A percentile compares a stretch with the other conserved stretches of the same genome.
Conservation (phyloP, 1,284 basidiomycete species). For the Cystobasidium pallidum region DNA sequence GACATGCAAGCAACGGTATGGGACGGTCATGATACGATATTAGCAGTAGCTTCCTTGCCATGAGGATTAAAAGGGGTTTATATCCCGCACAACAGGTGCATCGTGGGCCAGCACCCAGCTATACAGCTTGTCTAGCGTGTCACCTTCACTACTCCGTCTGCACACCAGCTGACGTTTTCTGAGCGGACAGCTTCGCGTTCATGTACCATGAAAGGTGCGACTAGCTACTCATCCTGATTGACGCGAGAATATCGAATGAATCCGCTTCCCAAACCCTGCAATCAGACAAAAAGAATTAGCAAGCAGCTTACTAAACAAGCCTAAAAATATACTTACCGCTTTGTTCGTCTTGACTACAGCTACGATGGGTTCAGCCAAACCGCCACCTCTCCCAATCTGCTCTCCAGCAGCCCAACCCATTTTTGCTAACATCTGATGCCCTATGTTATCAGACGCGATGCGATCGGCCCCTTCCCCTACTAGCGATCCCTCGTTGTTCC, state of each 20-base stretch:
- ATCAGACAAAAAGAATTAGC: neutral
- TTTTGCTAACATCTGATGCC: conserved; percentile 71
- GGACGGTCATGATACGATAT: too few relatives aligned
- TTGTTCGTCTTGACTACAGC: conserved; percentile 44
- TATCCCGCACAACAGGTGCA: too few relatives aligned
- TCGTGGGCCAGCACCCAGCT: too few relatives aligned
- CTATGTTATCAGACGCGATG: conserved; percentile 69
- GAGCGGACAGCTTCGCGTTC: too few relatives aligned
- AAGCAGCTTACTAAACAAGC: neutral
- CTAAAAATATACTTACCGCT: conserved; percentile 25
- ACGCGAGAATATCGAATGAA: conserved; percentile 38
- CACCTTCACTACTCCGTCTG: too few relatives aligned
- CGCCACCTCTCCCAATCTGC: conserved; percentile 42
- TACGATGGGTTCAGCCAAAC: conserved; percentile 32
- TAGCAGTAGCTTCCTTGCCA: too few relatives aligned
- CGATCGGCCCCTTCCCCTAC: conserved; percentile 75
- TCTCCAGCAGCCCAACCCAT: conserved; percentile 63
- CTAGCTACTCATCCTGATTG: neutral
- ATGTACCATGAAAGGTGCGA: too few relatives aligned
- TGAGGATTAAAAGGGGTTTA: too few relatives aligned
- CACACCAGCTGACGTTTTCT: too few relatives aligned
- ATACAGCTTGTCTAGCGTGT: too few relatives aligned
- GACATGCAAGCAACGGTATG: too few relatives aligned
- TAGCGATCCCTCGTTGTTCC: conserved; percentile 71
- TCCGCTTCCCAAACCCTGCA: conserved; percentile 32